Percentiles rank a stretch among this genome's conserved stretches.
Conservation (phyloP, 2,329 filamentous ascomycete species). For the Penicillium sp. region DNA sequence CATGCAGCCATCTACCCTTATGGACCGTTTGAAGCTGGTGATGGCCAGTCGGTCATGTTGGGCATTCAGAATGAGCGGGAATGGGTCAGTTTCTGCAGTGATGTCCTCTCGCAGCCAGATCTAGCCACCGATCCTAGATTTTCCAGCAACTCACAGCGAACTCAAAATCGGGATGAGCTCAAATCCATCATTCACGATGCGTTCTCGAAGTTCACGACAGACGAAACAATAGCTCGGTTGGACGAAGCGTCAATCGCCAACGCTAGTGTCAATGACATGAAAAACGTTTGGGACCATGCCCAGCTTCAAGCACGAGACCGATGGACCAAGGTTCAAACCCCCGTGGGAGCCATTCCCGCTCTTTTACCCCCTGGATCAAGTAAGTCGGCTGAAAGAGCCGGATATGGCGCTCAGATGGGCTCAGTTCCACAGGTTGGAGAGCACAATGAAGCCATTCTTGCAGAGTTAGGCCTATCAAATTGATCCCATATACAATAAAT, state of each 20-base stretch:
- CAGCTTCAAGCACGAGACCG: conserved; percentile 53
- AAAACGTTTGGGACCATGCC: conserved; percentile 55
- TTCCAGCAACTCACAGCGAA: conserved; percentile 48
- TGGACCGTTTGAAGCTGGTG: conserved; percentile 54
- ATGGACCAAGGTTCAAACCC: conserved; percentile 54
- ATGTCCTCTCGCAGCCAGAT: conserved; percentile 47
- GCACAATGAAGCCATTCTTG: conserved; percentile 51
- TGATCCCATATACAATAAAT: not conserved
- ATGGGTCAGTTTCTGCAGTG: conserved; percentile 51
- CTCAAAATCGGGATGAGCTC: conserved; percentile 50
- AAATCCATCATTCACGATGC: conserved; percentile 47
- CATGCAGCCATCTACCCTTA: conserved; percentile 60
- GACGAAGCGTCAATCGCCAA: conserved; percentile 56
- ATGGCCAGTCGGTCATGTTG: conserved; percentile 54
- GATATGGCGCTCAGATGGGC: conserved; percentile 26
- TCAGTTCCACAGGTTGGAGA: conserved; percentile 52
- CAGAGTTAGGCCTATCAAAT: conserved; percentile 41
- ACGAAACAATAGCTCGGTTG: conserved; percentile 45
- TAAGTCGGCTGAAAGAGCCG: conserved; percentile 25
- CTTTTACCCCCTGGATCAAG: conserved; percentile 52
- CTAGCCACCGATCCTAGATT: conserved; percentile 52
- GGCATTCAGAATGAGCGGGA: conserved; percentile 61
- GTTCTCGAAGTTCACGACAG: conserved; percentile 43
- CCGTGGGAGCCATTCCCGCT: conserved; percentile 49
- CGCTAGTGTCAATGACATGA: conserved; percentile 57